These are phyloP conservation scores for Lepiota subincarnata DNA, from an alignment of 768 basidiomycete species.

Conservation along the genomic window DNA sequence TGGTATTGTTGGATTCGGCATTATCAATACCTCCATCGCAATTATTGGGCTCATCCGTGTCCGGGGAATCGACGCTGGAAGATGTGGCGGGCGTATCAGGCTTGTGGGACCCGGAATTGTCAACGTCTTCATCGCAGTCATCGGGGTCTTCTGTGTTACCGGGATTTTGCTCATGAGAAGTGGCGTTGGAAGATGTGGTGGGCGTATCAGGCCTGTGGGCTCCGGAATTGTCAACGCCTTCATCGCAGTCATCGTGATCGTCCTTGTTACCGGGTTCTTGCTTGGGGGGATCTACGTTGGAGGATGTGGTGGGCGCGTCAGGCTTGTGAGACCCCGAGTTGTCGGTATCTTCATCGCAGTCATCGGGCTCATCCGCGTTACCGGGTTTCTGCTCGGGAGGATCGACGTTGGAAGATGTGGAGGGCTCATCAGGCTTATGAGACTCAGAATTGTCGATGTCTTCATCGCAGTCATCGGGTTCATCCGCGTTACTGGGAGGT, in stretches of 20 bases:
- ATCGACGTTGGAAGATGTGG: conserved; percentile 18
- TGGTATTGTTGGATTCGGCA: no score
- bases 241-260: no score
- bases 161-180: no score
- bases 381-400: neutral
- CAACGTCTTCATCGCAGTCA: no score
- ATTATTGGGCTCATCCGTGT: neutral
- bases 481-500: neutral
- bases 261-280: no score
- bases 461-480: neutral
- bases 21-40: neutral
- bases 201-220: no score
- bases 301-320: no score
- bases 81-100: neutral
- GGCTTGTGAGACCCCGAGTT: no score
- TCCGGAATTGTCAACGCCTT: neutral
- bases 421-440: neutral
- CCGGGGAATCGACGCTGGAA: conserved; percentile 17
- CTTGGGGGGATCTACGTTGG: no score
- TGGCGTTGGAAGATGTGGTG: no score
- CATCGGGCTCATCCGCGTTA: neutral
- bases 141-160: no score
- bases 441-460: neutral
- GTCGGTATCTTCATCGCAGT: neutral
- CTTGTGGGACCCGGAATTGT: neutral